These are phyloP conservation scores for Sporisorium reilianum DNA, from an alignment of 1,284 basidiomycete species.

Conservation along the genomic window DNA sequence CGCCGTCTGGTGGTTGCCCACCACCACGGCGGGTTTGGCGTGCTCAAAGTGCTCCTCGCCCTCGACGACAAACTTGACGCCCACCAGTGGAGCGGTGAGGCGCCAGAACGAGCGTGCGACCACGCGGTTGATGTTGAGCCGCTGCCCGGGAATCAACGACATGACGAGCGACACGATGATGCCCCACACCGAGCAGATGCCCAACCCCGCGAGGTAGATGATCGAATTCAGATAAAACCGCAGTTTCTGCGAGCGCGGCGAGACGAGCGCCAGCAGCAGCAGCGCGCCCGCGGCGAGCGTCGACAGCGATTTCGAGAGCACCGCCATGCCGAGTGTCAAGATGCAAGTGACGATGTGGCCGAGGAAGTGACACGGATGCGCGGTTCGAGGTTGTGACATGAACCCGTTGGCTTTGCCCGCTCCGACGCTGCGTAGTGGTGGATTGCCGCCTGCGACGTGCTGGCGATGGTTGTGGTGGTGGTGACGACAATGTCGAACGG, in stretches of 20 bases:
- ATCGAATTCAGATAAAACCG: conserved; percentile 62
- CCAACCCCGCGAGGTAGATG: conserved; percentile 81
- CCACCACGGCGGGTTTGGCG: conserved; percentile 78
- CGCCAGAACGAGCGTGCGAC: conserved; percentile 88
- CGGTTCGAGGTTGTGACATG: neutral
- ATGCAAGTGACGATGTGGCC: neutral
- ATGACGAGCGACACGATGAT: conserved; percentile 80
- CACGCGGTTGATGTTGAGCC: conserved; percentile 85
- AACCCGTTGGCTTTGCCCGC: too few relatives aligned
- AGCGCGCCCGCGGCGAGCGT: conserved; percentile 53
- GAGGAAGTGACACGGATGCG: neutral
- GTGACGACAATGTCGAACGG: too few relatives aligned
- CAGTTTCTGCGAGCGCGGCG: conserved; percentile 56
- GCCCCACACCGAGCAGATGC: conserved; percentile 81
- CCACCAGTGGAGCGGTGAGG: conserved; percentile 77
- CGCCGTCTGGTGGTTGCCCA: conserved; percentile 86
- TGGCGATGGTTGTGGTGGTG: too few relatives aligned
- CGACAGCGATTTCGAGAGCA: conserved; percentile 49
- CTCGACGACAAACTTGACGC: conserved; percentile 82
- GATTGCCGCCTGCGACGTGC: too few relatives aligned
- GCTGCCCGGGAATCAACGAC: conserved; percentile 77
- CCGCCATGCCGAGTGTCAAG: conserved; percentile 46
- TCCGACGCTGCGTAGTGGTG: too few relatives aligned
- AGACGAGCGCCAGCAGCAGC: conserved; percentile 56
- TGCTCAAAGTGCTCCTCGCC: conserved; percentile 81